Conservation (phyloP, 345 rosid genomes). For the Hypericum perforatum region DNA sequence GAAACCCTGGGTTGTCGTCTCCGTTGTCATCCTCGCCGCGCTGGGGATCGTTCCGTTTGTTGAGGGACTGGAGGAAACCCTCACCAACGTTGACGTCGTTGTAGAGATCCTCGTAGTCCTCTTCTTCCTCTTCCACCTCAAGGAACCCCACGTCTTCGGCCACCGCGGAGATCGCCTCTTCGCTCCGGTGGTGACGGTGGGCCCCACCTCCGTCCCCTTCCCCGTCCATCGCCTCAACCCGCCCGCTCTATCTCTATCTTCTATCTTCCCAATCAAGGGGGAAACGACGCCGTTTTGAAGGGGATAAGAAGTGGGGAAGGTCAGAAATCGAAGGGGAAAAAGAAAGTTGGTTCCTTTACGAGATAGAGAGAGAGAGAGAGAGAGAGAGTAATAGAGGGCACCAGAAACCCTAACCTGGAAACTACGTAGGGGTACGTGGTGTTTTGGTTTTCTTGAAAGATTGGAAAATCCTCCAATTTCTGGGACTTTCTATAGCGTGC, state of each 20-base stretch:
- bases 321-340: neutral
- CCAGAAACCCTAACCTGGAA: conserved; percentile 39
- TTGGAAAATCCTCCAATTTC: too few species aligned
- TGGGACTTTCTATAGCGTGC: too few species aligned
- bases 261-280: too few species aligned
- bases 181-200: conserved; percentile 50
- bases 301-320: conserved; percentile 1
- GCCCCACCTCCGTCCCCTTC: conserved; percentile 37
- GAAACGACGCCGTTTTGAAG: neutral
- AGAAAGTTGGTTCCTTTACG: conserved; percentile 14
- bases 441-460: too few species aligned
- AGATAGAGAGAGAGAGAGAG: conserved; percentile 1
- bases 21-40: conserved; percentile 12
- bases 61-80: conserved; percentile 54
- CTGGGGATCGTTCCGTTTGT: conserved; percentile 17
- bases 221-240: conserved; percentile 19
- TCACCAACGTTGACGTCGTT: conserved; percentile 80
- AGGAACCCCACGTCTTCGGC: conserved; percentile 50
- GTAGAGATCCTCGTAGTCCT: conserved; percentile 72
- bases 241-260: too few species aligned
- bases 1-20: conserved; percentile 31
- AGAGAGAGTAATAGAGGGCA: too few species aligned
- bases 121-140: conserved; percentile 49
- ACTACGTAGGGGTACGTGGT: neutral
- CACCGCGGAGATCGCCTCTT: conserved; percentile 62